These are phyloP conservation scores for Fusarium bulbicola DNA, from an alignment of 2,329 filamentous ascomycete genomes.

Conservation along the genomic window DNA sequence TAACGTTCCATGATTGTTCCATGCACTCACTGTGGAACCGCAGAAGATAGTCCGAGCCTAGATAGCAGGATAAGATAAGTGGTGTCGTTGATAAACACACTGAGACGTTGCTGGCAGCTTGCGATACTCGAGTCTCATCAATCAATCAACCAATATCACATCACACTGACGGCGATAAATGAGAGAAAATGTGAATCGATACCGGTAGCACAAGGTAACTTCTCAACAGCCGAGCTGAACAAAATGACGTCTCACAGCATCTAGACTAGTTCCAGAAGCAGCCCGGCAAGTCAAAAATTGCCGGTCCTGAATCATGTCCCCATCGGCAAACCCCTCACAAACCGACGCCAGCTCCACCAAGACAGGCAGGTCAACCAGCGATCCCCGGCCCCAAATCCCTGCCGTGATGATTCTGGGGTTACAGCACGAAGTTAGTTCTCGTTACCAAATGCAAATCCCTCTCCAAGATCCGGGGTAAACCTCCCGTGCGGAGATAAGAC, in stretches of 20 bases:
- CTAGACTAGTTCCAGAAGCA: background rate
- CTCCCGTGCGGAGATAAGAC: slow-evolving; percentile 28
- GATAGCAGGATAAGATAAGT: background rate
- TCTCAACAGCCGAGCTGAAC: background rate
- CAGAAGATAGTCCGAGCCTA: background rate
- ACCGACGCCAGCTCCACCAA: slow-evolving; percentile 14
- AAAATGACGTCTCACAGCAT: background rate
- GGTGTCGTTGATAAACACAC: background rate
- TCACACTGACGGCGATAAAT: fast-evolving
- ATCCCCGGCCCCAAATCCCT: slow-evolving; percentile 15
- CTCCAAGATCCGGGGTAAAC: slow-evolving; percentile 25
- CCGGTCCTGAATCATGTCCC: slow-evolving; percentile 24
- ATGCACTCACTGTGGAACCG: background rate
- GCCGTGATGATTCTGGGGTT: slow-evolving; percentile 22
- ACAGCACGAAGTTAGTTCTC: background rate
- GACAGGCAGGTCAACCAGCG: slow-evolving; percentile 5
- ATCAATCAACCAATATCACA: background rate
- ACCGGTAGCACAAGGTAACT: background rate
- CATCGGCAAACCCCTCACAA: slow-evolving; percentile 30
- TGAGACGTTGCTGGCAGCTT: background rate
- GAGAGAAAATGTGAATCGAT: fast-evolving
- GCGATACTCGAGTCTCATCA: fast-evolving
- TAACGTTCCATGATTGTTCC: background rate
- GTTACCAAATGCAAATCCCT: slow-evolving; percentile 11
- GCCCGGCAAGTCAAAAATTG: slow-evolving; percentile 14